Evolutionary conservation across 345 rosid genomes (phyloP).

Genomic region (Zanthoxylum bungeanum): DNA sequence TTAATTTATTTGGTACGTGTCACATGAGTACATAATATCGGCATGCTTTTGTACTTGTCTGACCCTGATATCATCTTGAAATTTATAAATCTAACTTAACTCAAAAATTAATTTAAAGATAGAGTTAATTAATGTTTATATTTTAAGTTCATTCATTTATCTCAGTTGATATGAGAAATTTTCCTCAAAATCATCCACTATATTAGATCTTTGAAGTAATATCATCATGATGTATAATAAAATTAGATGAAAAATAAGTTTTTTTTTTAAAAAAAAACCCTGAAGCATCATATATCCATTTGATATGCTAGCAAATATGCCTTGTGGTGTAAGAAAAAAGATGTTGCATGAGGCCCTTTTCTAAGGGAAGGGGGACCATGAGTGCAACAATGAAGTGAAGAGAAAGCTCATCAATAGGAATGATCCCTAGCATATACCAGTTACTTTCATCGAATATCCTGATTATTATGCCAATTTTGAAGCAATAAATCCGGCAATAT

Average conservation of each 20-base stretch:
- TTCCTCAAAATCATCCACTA: no score
- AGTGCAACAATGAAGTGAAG: conserved; percentile 14
- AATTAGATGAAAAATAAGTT: background rate
- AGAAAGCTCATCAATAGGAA: conserved; percentile 25
- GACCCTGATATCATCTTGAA: no score
- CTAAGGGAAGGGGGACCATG: conserved; percentile 34
- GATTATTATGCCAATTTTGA: conserved; percentile 29
- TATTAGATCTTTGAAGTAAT: background rate
- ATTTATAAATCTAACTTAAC: no score
- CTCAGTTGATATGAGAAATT: no score
- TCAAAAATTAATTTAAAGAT: no score
- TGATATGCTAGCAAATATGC: background rate
- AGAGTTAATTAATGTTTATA: no score
- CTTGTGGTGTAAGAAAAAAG: conserved; percentile 8
- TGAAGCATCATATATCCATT: background rate
- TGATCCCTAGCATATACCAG: conserved; percentile 32
- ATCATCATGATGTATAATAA: background rate
- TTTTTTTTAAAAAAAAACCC: background rate
- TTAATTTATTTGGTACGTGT: no score
- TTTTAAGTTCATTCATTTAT: no score
- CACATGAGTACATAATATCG: no score
- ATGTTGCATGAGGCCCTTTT: conserved; percentile 7
- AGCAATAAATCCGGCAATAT: conserved; percentile 13
- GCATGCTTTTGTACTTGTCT: no score
- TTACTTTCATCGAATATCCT: conserved; percentile 30